phyloP scores from a whole-genome alignment of 192 early-diverging fungal genomes.

The Coemansia sp. region DNA sequence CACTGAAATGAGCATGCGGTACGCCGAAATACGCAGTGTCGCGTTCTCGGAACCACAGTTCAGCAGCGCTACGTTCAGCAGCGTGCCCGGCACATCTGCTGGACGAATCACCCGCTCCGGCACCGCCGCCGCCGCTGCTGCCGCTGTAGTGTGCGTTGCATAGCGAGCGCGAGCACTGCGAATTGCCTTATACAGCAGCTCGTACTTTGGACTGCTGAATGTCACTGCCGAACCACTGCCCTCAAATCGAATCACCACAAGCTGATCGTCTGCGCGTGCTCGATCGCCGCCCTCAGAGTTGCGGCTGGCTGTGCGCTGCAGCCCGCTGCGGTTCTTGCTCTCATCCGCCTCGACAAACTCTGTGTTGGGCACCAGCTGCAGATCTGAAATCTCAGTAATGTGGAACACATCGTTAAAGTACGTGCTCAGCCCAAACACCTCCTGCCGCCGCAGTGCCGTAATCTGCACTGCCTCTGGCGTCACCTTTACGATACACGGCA shows the following conservation, averaged over 20 bases:
- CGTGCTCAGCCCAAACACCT: slow-evolving; percentile 69
- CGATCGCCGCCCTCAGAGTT: slow-evolving; percentile 45
- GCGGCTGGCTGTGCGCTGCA: slow-evolving; percentile 58
- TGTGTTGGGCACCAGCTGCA: slow-evolving; percentile 48
- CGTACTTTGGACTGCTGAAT: slow-evolving; percentile 74
- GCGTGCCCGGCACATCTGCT: slow-evolving; percentile 84
- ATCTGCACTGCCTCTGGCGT: slow-evolving; percentile 82
- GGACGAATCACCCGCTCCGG: slow-evolving; percentile 81
- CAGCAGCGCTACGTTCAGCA: slow-evolving; percentile 90
- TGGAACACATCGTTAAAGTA: slow-evolving; percentile 85
- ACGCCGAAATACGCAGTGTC: slow-evolving; percentile 77
- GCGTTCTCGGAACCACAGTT: slow-evolving; percentile 85
- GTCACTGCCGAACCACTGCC: slow-evolving; percentile 62
- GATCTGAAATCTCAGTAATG: slow-evolving; percentile 77
- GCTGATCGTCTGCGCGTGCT: slow-evolving; percentile 50
- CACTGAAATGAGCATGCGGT: slow-evolving; percentile 86
- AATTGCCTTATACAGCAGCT: slow-evolving; percentile 67
- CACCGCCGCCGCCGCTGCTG: slow-evolving; percentile 43
- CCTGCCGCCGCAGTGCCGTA: slow-evolving; percentile 68
- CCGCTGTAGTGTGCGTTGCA: slow-evolving; percentile 47
- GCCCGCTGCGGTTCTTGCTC: slow-evolving; percentile 16
- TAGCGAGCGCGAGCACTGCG: slow-evolving; percentile 71
- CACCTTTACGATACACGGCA: slow-evolving; percentile 82
- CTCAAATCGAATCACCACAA: slow-evolving; percentile 80
- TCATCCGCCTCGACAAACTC: slow-evolving; percentile 17